Evolutionary conservation across 305 asterid genomes (phyloP).

Genomic region (Ajuga reptans): DNA sequence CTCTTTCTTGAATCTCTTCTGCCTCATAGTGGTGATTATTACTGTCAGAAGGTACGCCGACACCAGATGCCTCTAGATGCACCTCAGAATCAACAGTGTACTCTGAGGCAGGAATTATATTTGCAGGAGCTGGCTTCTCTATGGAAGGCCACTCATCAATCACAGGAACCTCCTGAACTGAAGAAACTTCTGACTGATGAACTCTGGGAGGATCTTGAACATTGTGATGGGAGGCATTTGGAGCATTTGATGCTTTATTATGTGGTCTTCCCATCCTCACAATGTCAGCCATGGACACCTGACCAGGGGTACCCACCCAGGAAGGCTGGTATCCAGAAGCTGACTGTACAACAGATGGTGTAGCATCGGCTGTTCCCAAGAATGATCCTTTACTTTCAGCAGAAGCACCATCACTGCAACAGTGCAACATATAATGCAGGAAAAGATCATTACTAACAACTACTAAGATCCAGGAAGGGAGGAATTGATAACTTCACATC

Average conservation of each 20-base stretch:
- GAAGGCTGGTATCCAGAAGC: slow-evolving; percentile 51
- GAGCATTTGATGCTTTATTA: slow-evolving; percentile 32
- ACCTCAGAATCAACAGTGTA: slow-evolving; percentile 37
- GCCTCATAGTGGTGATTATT: slow-evolving; percentile 31
- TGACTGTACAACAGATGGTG: slow-evolving; percentile 38
- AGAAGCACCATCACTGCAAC: slow-evolving; percentile 49
- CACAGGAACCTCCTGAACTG: slow-evolving; percentile 37
- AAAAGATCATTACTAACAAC: slow-evolving; percentile 12
- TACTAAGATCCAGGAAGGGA: not conserved
- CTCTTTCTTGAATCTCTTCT: slow-evolving; percentile 45
- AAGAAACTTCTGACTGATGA: slow-evolving; percentile 34
- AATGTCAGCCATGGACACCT: slow-evolving; percentile 90
- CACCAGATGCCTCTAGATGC: slow-evolving; percentile 41
- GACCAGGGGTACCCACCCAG: slow-evolving; percentile 71
- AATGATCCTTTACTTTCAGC: slow-evolving; percentile 43
- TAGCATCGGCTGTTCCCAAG: slow-evolving; percentile 33
- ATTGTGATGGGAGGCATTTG: slow-evolving; percentile 42
- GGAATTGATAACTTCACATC: not conserved
- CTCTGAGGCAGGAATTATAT: slow-evolving; percentile 34
- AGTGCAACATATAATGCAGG: slow-evolving; percentile 37
- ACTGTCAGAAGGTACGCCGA: slow-evolving; percentile 28
- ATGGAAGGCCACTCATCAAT: slow-evolving; percentile 71
- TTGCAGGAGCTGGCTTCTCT: slow-evolving; percentile 49
- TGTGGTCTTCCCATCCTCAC: slow-evolving; percentile 90
- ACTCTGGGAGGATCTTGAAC: slow-evolving; percentile 35